Base-by-base conservation (phyloP, 139 green algal genomes). In the Edaphochlamys debaryana region DNA sequence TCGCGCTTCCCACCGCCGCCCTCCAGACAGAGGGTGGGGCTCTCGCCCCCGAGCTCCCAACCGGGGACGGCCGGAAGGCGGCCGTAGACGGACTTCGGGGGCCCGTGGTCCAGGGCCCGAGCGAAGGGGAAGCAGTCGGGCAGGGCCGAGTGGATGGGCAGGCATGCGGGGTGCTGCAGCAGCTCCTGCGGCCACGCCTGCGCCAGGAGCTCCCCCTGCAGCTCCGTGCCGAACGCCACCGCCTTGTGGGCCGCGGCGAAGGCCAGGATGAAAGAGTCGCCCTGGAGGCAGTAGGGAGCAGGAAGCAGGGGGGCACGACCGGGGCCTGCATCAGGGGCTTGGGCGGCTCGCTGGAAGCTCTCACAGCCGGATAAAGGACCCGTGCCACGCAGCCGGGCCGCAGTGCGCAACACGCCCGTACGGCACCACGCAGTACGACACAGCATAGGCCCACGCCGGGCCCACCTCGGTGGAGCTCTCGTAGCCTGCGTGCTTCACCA, bases 241-340 rank as follows among this genome's bases (percentile, higher is more conserved):
- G 82, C 82, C 29, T 84, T 52, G 22, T 62, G 58, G 20, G 60
- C 73, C 17, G 63, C 72, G 62, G 27, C 63, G 75, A 87, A 87
- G n/a, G 56, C 63, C 40, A 66, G 17, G 52, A 83, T 84, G 82
- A 87, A 87, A 0, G 74, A 84, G 60, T 87, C 82, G 25, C 77
- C 63, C 45, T 82, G 30, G 15, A 13, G 41, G n/a, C n/a, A n/a
- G n/a, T n/a, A 23, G 41, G 68, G 13, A 41, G 22, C 8, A 25
- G 2, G 22, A 63, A 29, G 13, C 19, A 32, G n/a, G 32, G 19
- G 23, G n/a, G 30, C 6, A n/a, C 5, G 5, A 36, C 22, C n/a
- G 29, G 7, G 38, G n/a, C 27, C 5, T 41, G 41, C 27, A 38
- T 23, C 62, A 60, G 15, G 38, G 3, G 50, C n/a, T n/a, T n/a